Percentiles rank a stretch among this genome's conserved stretches.
phyloP scores from a whole-genome alignment of 2,329 filamentous ascomycete species.

The Decorospora gaudefroyi region DNA sequence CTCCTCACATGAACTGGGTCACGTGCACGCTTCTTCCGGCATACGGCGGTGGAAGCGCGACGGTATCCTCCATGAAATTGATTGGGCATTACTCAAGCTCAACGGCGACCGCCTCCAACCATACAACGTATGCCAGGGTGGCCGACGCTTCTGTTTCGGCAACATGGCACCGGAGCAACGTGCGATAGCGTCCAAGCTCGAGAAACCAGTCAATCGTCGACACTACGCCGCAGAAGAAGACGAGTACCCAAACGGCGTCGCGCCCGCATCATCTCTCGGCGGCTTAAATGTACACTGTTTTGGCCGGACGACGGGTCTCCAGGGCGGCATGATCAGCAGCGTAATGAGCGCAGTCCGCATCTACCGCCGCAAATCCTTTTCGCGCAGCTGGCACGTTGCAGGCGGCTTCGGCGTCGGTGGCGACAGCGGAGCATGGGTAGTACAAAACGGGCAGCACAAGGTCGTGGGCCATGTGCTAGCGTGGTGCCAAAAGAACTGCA shows the following conservation, averaged over 20 bases:
- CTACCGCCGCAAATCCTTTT: constrained; percentile 79
- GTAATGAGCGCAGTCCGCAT: constrained; percentile 85
- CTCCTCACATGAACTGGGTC: constrained; percentile 76
- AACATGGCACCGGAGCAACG: constrained; percentile 33
- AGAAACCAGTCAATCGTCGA: constrained; percentile 42
- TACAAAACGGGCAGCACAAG: constrained; percentile 75
- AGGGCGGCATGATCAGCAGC: constrained; percentile 75
- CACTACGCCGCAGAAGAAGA: constrained; percentile 45
- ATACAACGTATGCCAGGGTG: constrained; percentile 70
- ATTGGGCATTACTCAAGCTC: constrained; percentile 91
- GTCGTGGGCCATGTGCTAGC: constrained; percentile 91
- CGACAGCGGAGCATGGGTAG: constrained; percentile 91
- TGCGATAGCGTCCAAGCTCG: constrained; percentile 40
- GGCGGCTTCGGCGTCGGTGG: constrained; percentile 74
- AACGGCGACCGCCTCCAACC: constrained; percentile 70
- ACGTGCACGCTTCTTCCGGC: constrained; percentile 87
- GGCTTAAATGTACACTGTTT: constrained; percentile 83
- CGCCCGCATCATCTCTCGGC: constrained; percentile 65
- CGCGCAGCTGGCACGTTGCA: constrained; percentile 68
- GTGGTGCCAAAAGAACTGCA: constrained; percentile 77
- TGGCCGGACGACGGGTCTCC: constrained; percentile 82
- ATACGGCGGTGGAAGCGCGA: constrained; percentile 74
- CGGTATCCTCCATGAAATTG: constrained; percentile 83
- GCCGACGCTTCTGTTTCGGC: constrained; percentile 45
- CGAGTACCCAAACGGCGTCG: constrained; percentile 62